These are phyloP conservation scores for Erythrophleum fordii DNA, from an alignment of 306 rosid species.

Conservation along the genomic window DNA sequence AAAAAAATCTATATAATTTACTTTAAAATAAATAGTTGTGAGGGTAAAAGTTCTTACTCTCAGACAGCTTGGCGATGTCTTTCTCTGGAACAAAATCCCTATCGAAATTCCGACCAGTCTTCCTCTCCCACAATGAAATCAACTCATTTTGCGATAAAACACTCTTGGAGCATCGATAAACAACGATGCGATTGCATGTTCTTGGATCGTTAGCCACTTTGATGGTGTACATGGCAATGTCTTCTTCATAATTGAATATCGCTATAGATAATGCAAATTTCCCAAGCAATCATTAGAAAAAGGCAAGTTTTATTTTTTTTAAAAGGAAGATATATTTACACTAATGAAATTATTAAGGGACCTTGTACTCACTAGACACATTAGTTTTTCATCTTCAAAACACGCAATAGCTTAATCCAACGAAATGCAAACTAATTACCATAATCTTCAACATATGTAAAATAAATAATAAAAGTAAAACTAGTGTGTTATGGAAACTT, in stretches of 20 bases:
- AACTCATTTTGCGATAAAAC: slow-evolving; percentile 50
- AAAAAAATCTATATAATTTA: too few species aligned
- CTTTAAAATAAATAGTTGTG: neutral
- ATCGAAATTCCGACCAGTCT: slow-evolving; percentile 28
- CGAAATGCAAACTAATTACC: too few species aligned
- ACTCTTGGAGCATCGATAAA: slow-evolving; percentile 39
- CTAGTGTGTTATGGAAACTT: too few species aligned
- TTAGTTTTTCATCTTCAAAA: too few species aligned
- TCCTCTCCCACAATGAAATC: slow-evolving; percentile 53
- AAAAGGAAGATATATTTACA: too few species aligned
- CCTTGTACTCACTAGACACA: too few species aligned
- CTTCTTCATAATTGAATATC: slow-evolving; percentile 56
- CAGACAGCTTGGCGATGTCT: slow-evolving; percentile 40
- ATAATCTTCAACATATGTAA: too few species aligned
- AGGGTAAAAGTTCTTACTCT: slow-evolving; percentile 27
- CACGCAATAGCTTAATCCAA: too few species aligned
- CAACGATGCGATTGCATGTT: slow-evolving; percentile 45
- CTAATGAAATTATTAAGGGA: too few species aligned
- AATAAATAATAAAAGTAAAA: too few species aligned
- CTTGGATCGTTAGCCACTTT: slow-evolving; percentile 55
- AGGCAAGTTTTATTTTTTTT: too few species aligned
- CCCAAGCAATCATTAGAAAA: too few species aligned
- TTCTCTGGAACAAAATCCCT: slow-evolving; percentile 29
- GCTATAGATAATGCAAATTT: slow-evolving; percentile 25
- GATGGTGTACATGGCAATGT: slow-evolving; percentile 49